These are phyloP conservation scores for Mycena polygramma DNA, from an alignment of 768 basidiomycete species.

Conservation along the genomic window DNA sequence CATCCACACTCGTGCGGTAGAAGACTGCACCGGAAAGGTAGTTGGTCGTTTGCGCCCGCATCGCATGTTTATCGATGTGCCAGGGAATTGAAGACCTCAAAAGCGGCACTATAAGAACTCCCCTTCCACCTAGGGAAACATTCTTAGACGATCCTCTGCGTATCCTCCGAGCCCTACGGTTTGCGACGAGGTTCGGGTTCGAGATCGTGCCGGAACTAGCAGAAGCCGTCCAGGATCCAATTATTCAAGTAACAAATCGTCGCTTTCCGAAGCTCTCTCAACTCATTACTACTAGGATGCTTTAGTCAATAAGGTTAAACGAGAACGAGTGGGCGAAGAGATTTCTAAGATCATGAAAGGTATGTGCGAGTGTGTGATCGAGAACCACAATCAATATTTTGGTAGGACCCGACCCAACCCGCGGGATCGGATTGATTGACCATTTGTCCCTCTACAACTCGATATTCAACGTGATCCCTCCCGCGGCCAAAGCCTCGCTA, in stretches of 20 bases:
- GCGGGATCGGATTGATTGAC: constrained; percentile 81
- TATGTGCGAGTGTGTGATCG: constrained; percentile 41
- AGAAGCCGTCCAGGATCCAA: constrained; percentile 69
- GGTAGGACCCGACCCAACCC: constrained; percentile 80
- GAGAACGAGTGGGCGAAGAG: constrained; percentile 94
- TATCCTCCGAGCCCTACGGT: constrained; percentile 90
- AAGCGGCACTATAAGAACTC: constrained; percentile 86
- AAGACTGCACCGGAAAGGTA: constrained; percentile 89
- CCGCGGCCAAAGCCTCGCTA: constrained; percentile 55
- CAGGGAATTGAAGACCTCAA: constrained; percentile 90
- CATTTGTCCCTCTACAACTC: constrained; percentile 77
- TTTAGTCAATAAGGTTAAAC: constrained; percentile 83
- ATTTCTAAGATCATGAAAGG: constrained; percentile 95
- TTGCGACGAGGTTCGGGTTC: constrained; percentile 93
- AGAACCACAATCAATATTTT: constrained; percentile 16
- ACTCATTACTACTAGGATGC: constrained; percentile 60
- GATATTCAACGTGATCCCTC: constrained; percentile 71
- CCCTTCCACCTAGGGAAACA: constrained; percentile 87
- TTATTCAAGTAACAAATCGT: constrained; percentile 69
- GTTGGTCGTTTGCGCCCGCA: neutral
- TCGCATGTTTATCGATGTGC: constrained; percentile 26
- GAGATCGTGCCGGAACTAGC: constrained; percentile 76
- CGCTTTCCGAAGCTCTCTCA: constrained; percentile 43
- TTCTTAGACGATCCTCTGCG: constrained; percentile 96
- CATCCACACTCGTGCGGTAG: constrained; percentile 85